Base-by-base conservation (phyloP, 2,329 filamentous ascomycete species). In the Trichoderma guizhouense region DNA sequence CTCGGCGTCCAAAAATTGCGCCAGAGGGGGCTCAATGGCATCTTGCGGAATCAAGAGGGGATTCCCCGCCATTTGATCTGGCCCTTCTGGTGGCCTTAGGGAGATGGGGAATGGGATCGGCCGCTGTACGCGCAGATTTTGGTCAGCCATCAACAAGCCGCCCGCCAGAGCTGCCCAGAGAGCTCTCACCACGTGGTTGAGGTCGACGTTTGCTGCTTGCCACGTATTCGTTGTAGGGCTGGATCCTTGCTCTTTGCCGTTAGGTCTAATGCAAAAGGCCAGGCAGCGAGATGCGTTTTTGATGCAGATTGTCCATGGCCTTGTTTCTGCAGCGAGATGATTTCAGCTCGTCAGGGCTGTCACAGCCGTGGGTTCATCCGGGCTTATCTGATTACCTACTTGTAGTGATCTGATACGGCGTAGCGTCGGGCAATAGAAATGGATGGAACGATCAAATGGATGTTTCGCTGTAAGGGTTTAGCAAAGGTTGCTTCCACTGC, bases 211-310 rank as follows among this genome's bases (percentile, higher is more conserved):
- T n/a, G n/a, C 67, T 69, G 39, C 39, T 53, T 69, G 57, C 67
- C 67, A 69, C 67, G 67, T 62, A 69, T 62, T 32, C 55, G 39
- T 47, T 34, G 67, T 53, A 69, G 39, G 67, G 67, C 43, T 69
- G 36, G 39, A 62, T 32, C 67, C 67, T 69, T 69, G 67, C 39
- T n/a, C 55, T 51, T 47, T 32, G 55, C 28, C 39, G 24, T 47
- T 15, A 32, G 57, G 57, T 51, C 30, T 24, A 53, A 61, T 53
- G 57, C 55, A 61, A 32, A 62, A 34, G 21, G 21, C 67, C 57
- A 53, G 36, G 55, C 53, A 69, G 39, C 43, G 66, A 69, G 57
- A 14, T 43, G 9, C 43, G 28, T 24, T 7, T 32, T 34, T 34
- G 39, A 36, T 21, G 66, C 39, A 14, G 15, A 15, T 11, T 53